Conservation (phyloP, 192 early-diverging fungal species). For the Coemansia nantahalensis region DNA sequence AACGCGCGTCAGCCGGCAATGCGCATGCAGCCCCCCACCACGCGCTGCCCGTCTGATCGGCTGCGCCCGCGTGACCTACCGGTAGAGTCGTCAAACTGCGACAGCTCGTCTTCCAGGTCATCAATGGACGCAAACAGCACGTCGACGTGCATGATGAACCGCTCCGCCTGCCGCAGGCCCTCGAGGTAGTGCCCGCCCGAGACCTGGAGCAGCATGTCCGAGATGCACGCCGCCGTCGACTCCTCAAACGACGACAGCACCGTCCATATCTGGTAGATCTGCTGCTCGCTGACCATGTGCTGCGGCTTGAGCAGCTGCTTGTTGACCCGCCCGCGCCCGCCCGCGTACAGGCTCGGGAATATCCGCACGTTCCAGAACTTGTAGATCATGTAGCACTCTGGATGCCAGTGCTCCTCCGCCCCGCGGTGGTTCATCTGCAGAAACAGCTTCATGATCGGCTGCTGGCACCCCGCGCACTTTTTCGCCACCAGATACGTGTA, state of each 20-base stretch:
- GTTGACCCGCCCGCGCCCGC: constrained; percentile 43
- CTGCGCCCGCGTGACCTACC: too few relatives aligned
- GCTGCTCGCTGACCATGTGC: constrained; percentile 67
- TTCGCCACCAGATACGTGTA: constrained; percentile 88
- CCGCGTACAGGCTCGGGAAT: constrained; percentile 47
- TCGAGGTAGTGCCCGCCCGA: constrained; percentile 80
- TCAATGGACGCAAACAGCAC: constrained; percentile 89
- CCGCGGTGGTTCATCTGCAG: constrained; percentile 84
- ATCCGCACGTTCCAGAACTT: constrained; percentile 66
- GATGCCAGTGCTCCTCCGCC: constrained; percentile 92
- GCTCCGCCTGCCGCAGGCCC: constrained; percentile 76
- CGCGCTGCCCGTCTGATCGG: too few relatives aligned
- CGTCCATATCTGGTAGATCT: constrained; percentile 84
- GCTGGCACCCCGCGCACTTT: constrained; percentile 95
- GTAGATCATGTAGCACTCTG: constrained; percentile 99
- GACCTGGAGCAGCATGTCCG: constrained; percentile 90
- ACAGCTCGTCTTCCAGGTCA: constrained; percentile 73
- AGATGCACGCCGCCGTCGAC: constrained; percentile 91
- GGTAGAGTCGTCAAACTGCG: constrained; percentile 62
- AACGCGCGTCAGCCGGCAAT: background rate
- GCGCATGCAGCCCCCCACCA: too few relatives aligned
- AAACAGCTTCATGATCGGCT: constrained; percentile 94
- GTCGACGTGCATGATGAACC: constrained; percentile 90
- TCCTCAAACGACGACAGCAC: constrained; percentile 96
- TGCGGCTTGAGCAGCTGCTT: constrained; percentile 48